Evolutionary conservation across 2,329 filamentous ascomycete genomes (phyloP), one percentile per base, ranked within the genome.

Genomic region (Ceratocystis harringtonii): DNA sequence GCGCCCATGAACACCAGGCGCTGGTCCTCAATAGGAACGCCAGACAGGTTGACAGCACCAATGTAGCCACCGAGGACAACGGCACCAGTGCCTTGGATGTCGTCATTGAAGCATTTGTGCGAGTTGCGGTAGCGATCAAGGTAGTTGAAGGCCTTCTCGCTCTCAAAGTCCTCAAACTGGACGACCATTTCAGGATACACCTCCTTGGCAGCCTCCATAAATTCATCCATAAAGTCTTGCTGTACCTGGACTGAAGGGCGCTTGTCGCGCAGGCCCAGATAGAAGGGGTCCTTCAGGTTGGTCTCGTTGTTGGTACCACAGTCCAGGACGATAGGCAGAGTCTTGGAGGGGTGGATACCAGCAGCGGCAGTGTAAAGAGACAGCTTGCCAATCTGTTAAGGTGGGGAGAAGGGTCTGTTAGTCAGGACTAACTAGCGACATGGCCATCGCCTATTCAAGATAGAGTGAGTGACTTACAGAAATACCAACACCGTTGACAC

Each of bases 121-220:
- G 81, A 83, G 74, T 92, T 81, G 71, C 90, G 88, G 78, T 97
- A 97, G 68, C 90, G 85, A 74, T 94, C 88, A 50, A 97, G 83
- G 72, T 95, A 92, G 69, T 89, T 88, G 83, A 97, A 99, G 60
- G 94, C 92, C 77, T 86, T 86, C 70, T 84, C 81, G 72, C 92
- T 95, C 80, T 97, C 95, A 76, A 96, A 97, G 74, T 97, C 94
- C 75, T 97, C 92, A 71, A 96, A 97, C 75, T 97, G 94, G 69
- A 97, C 89, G 58, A 87, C 76, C 84, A 81, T 86, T 15, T 81
- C 76, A 32, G 82, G 83, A 75, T 78, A 85, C 36, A 85, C 82
- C 41, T 96, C 90, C 66, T 87, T 88, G 68, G 90, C 83, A 66
- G 94, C 92, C 72, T 84, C 83, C 94, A 99, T 97, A 79, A 99